Evolutionary conservation across 2,329 filamentous ascomycete species (phyloP).

Genomic region (Neofusicoccum umdonicola): DNA sequence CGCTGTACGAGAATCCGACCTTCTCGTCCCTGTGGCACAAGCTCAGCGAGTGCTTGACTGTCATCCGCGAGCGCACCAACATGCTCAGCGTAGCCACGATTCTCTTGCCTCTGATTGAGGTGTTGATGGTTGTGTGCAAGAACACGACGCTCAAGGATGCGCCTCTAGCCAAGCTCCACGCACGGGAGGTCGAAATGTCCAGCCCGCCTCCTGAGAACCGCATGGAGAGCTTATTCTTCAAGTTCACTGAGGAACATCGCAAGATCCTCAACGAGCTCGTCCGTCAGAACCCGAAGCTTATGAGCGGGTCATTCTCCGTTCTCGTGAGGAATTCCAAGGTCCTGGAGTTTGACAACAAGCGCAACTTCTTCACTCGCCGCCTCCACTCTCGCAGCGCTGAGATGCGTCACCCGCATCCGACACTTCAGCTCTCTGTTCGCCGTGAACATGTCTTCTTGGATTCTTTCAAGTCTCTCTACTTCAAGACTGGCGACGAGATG

Average conservation of each 20-base stretch:
- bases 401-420: slow-evolving; percentile 68
- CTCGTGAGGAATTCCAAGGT: slow-evolving; percentile 99
- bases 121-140: slow-evolving; percentile 98
- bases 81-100: slow-evolving; percentile 98
- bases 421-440: slow-evolving; percentile 83
- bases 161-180: slow-evolving; percentile 39
- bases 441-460: slow-evolving; percentile 97
- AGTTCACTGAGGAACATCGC: slow-evolving; percentile 94
- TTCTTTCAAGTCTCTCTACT: slow-evolving; percentile 97
- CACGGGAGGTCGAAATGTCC: slow-evolving; percentile 68
- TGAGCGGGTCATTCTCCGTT: slow-evolving; percentile 96
- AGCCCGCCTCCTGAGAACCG: slow-evolving; percentile 76
- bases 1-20: slow-evolving; percentile 84
- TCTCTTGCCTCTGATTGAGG: slow-evolving; percentile 88
- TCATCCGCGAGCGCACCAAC: slow-evolving; percentile 87
- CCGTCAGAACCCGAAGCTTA: slow-evolving; percentile 92
- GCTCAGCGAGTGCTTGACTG: slow-evolving; percentile 80
- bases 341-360: slow-evolving; percentile 98
- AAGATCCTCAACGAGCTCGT: slow-evolving; percentile 98
- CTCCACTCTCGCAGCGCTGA: slow-evolving; percentile 75
- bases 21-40: slow-evolving; percentile 92
- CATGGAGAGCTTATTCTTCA: slow-evolving; percentile 92
- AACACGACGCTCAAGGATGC: slow-evolving; percentile 81
- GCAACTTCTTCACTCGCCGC: slow-evolving; percentile 95
- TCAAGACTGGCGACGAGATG: slow-evolving; percentile 94